Evolutionary conservation across 257 asterid genomes (phyloP).

Genomic region (Solanum sejunctum): DNA sequence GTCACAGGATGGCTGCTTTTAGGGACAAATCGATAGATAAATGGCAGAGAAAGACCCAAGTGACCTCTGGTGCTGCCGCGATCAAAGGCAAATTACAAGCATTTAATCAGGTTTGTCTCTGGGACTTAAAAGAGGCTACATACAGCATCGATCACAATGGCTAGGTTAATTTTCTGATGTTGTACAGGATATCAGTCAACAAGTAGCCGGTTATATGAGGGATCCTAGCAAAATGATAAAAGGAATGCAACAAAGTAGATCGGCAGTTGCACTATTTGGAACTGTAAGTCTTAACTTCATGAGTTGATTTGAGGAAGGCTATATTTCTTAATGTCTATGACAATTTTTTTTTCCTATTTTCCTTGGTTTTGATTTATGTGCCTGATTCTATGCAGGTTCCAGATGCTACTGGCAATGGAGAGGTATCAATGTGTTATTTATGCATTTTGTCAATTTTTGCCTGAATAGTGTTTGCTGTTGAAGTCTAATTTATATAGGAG

Average conservation of each 20-base stretch:
- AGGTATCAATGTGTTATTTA: slow-evolving; percentile 30
- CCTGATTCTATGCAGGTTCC: slow-evolving; percentile 37
- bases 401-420: slow-evolving; percentile 28
- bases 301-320: background rate
- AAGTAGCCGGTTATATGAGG: slow-evolving; percentile 86
- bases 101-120: slow-evolving; percentile 71
- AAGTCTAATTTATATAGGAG: background rate
- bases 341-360: background rate
- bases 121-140: background rate
- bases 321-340: background rate
- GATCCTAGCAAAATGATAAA: slow-evolving; percentile 93
- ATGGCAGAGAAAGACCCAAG: slow-evolving; percentile 96
- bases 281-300: slow-evolving; percentile 37
- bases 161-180: background rate
- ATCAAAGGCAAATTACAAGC: slow-evolving; percentile 85
- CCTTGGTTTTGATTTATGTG: background rate
- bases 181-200: slow-evolving; percentile 76
- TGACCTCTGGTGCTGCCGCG: slow-evolving; percentile 93
- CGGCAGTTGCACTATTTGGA: slow-evolving; percentile 75
- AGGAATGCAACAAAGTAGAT: slow-evolving; percentile 82
- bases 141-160: background rate
- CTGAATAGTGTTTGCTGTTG: background rate
- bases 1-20: slow-evolving; percentile 57
- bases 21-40: slow-evolving; percentile 84
- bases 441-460: background rate